A percentile compares a stretch with the other conserved stretches of the same genome.
phyloP scores from a whole-genome alignment of 345 rosid genomes.

The Balakata baccata region DNA sequence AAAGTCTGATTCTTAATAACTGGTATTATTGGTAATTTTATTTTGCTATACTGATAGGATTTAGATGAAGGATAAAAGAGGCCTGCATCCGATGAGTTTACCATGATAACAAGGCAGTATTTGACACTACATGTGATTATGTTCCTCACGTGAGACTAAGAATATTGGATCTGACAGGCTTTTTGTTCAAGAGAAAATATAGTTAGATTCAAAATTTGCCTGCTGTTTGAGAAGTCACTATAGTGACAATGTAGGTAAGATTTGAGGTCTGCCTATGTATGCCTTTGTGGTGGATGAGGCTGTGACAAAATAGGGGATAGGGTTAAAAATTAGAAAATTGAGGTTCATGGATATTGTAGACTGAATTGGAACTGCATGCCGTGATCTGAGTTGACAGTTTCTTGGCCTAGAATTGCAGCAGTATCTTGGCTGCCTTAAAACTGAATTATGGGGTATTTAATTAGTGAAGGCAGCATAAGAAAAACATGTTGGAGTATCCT shows the following conservation, averaged over 20 bases:
- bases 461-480: too few relatives aligned
- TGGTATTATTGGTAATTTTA: neutral
- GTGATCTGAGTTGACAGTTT: too few relatives aligned
- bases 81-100: neutral
- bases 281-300: neutral
- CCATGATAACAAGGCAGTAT: neutral
- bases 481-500: too few relatives aligned
- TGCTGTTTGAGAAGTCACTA: neutral
- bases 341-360: neutral
- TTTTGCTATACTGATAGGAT: neutral
- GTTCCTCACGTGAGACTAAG: too few relatives aligned
- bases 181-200: too few relatives aligned
- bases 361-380: too few relatives aligned
- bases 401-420: too few relatives aligned
- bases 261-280: neutral
- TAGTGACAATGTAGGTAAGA: neutral
- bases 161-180: too few relatives aligned
- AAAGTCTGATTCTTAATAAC: neutral
- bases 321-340: neutral
- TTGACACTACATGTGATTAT: too few relatives aligned
- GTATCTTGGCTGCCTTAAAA: too few relatives aligned
- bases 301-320: neutral
- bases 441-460: too few relatives aligned
- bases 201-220: neutral
- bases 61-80: neutral